Evolutionary conservation across 2,329 filamentous ascomycete genomes (phyloP).

Genomic region (Allantophomopsis lycopodina): DNA sequence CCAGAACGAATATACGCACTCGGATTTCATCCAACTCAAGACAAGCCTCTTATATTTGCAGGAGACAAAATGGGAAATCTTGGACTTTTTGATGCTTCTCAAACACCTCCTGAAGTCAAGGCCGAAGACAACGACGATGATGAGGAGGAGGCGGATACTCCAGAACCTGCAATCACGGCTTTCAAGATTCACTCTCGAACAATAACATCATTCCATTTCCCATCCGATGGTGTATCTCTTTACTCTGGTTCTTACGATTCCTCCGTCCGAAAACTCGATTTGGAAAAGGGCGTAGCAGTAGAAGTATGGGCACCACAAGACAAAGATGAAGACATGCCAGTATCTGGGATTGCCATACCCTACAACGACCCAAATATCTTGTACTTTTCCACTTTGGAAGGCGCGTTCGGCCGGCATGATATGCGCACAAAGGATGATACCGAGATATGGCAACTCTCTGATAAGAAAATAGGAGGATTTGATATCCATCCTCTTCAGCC

Average conservation of each 20-base stretch:
- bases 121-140: constrained; percentile 51
- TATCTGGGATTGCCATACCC: constrained; percentile 76
- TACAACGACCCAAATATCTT: constrained; percentile 56
- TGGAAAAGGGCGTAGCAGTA: constrained; percentile 64
- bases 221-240: constrained; percentile 58
- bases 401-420: constrained; percentile 71
- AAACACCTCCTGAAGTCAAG: constrained; percentile 38
- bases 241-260: constrained; percentile 89
- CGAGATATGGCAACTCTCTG: constrained; percentile 63
- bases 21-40: constrained; percentile 72
- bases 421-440: constrained; percentile 43
- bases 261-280: constrained; percentile 74
- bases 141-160: constrained; percentile 46
- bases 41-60: constrained; percentile 82
- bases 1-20: constrained; percentile 80
- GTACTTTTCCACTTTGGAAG: constrained; percentile 79
- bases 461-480: constrained; percentile 95
- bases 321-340: constrained; percentile 55
- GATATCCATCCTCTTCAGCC: constrained; percentile 67
- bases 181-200: constrained; percentile 86
- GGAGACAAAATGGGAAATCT: constrained; percentile 89
- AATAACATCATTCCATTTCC: constrained; percentile 72
- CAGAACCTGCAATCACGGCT: constrained; percentile 70
- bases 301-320: constrained; percentile 70
- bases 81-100: constrained; percentile 81